Evolutionary conservation across 345 rosid genomes (phyloP), one percentile per base, ranked within the genome.

Genomic region (Euphorbia peplus): DNA sequence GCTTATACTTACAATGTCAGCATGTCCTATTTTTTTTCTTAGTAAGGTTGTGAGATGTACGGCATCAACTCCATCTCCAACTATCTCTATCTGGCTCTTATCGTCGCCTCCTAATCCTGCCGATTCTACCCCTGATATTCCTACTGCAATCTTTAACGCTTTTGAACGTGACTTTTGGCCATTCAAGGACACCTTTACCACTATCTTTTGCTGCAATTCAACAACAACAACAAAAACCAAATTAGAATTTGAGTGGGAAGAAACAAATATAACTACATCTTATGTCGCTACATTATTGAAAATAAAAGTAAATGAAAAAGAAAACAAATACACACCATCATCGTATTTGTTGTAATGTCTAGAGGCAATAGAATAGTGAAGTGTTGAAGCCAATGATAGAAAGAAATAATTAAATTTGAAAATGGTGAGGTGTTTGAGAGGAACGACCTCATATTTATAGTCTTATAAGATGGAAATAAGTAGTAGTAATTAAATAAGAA

Each of bases 81-180:
- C 81, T 6, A 85, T 75, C 73, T 83, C 89, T 29, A 85, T 87
- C 54, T 83, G 79, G 72, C 63, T 79, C 81, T 75, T 72, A 19
- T 78, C 85, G 8, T 68, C 73, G 2, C 89, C 89, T 66, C 74
- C 83, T 60, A 82, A 64, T 2, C 79, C 71, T 30, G 71, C 89
- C 0, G 79, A 79, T 60, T 79, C 70, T 11, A 87, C 89, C 0
- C 89, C 86, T 42, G 47, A 4, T 42, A 64, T 19, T 18, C 72
- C 19, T n/a, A 62, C 79, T 5, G 60, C 72, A 54, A 56, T 71
- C 64, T 76, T 71, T 48, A 76, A 4, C 15, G 75, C 72, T 19
- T 76, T 76, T 22, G 72, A 24, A 59, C 75, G 75, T 24, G 25
- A 67, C 69, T 71, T 71, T 2, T 54, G 14, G 47, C n/a, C 26